Base-by-base conservation (phyloP, 2,329 filamentous ascomycete species). In the Aspergillus uvarum region DNA sequence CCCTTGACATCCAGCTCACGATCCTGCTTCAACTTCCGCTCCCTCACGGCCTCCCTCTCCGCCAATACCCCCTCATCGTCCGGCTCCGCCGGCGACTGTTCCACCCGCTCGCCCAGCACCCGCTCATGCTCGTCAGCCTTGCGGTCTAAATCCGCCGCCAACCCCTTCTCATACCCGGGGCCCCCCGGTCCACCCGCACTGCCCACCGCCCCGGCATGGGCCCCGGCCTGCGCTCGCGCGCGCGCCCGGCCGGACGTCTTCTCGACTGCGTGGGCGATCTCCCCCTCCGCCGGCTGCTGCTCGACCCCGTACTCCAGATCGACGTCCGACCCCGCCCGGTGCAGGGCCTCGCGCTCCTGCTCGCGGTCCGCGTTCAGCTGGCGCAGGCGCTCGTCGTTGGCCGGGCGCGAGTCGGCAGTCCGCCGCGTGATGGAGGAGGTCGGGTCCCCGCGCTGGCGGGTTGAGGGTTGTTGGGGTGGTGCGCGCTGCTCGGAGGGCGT, bases 221-320 rank as follows among this genome's bases (percentile, higher is more conserved):
- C 72, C n/a, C 72, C 72, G 5, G 70, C 70, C 62, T 75, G 72
- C 1, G 66, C 66, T 6, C 71, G 66, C 8, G 38, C 51, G 19
- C 56, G 14, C 24, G 58, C 55, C 12, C 65, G 62, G 58, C 67
- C 64, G 10, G 65, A 67, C 47, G 72, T 71, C 0, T 63, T 64
- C 38, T 69, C 38, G 3, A 76, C 74, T 0, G 70, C 60, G 7
- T 68, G 68, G 8, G 73, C 74, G 50, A 77, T 75, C 26, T 70
- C 67, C 1, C 74, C 74, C 56, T 77, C 74, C 0, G 65, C 59
- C 0, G 74, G 74, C 54, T 76, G 74, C 52, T 74, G 67, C 58
- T 77, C 74, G 4, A 76, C 69, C 0, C 74, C 74, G 42, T 76
- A 75, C 31, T 73, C 71, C 3, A 69, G 56, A 51, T 76, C 72